Conservation (phyloP, 139 green algal species). For the Coelastrella sp. region DNA sequence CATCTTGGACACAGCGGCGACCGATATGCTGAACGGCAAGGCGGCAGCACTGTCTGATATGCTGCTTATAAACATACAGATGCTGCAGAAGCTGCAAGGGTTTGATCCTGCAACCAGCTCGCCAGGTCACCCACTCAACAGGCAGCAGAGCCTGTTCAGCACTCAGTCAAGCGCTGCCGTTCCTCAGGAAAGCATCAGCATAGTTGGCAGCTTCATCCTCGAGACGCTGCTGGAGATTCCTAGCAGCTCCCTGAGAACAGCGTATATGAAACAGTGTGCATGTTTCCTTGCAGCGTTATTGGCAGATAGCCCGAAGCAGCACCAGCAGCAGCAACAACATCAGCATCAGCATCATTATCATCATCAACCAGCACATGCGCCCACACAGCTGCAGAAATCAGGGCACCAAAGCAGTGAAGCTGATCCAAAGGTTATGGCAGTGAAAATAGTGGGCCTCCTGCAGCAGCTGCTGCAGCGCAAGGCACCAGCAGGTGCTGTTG, state of each 20-base stretch:
- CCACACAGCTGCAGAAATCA: conserved; percentile 3
- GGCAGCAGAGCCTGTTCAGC: not conserved
- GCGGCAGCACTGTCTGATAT: conserved; percentile 30
- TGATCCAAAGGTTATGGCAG: not conserved
- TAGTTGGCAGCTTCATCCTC: conserved; percentile 17
- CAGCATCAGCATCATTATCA: not conserved
- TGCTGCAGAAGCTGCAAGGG: conserved; percentile 11
- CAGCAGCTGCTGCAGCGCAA: conserved; percentile 19
- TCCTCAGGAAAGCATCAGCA: too few species aligned
- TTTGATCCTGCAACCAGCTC: too few species aligned
- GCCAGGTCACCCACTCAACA: too few species aligned
- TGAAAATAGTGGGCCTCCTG: not conserved
- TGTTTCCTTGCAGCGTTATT: not conserved
- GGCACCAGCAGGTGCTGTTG: not conserved
- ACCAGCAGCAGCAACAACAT: not conserved
- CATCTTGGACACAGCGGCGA: not conserved
- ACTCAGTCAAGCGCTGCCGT: too few species aligned
- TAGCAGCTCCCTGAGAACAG: not conserved
- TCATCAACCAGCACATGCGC: not conserved
- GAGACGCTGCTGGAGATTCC: conserved; percentile 7
- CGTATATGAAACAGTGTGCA: conserved; percentile 34
- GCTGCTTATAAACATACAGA: conserved; percentile 36
- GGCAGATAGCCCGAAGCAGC: not conserved
- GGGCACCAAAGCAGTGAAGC: not conserved
- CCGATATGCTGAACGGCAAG: not conserved